These are phyloP conservation scores for Acacia crassicarpa DNA, from an alignment of 306 rosid species.

Conservation along the genomic window DNA sequence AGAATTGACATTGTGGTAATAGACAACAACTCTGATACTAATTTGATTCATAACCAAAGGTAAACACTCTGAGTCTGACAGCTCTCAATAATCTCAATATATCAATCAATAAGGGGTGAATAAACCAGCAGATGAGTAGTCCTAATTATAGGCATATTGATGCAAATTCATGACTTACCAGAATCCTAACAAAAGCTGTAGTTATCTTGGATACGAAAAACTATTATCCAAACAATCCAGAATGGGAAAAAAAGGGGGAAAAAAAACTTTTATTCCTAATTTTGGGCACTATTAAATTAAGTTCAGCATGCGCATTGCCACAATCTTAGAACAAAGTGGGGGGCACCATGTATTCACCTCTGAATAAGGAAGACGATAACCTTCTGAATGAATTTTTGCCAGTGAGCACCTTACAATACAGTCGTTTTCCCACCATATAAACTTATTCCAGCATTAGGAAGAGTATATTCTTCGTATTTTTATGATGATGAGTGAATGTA, in stretches of 20 bases:
- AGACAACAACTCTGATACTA: not conserved
- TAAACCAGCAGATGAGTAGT: not conserved
- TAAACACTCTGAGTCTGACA: not conserved
- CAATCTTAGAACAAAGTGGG: not conserved
- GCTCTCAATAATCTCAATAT: not conserved
- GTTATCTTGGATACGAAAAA: not conserved
- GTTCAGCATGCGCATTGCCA: not conserved
- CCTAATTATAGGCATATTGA: not conserved
- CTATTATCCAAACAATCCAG: not conserved
- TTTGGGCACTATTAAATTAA: not conserved
- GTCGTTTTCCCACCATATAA: not conserved
- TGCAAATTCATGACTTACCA: not conserved
- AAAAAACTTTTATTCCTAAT: not conserved
- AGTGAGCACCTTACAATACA: not conserved
- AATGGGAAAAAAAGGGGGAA: no score
- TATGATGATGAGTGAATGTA: not conserved
- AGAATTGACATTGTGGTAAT: not conserved
- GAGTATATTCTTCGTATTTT: not conserved
- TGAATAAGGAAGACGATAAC: not conserved
- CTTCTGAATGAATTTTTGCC: not conserved
- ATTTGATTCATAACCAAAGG: not conserved
- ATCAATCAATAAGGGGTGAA: not conserved
- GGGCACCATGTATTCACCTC: not conserved
- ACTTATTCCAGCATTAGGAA: not conserved
- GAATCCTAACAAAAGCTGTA: not conserved